Base-by-base conservation (phyloP, 805 yeast genomes). In the Scheffersomyces lignosus region DNA sequence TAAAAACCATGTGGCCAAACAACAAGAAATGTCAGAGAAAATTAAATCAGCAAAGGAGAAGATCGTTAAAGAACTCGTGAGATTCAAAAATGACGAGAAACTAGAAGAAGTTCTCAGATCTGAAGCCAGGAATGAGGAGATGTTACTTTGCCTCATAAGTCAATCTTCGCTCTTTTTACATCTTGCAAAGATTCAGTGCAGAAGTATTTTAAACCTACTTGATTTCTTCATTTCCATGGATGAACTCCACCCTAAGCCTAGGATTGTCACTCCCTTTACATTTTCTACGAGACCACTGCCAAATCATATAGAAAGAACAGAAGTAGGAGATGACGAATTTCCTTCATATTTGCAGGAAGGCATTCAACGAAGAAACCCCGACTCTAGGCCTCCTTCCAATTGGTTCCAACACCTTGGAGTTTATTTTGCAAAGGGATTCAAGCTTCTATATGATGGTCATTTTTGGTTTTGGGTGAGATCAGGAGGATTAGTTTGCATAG, bases 401-500 rank as follows among this genome's bases (percentile, higher is more conserved):
- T n/a, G 33, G 1, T 40, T 52, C 18, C 64, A 62, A 26, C 10
- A 44, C 3, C 15, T 51, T 28, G 63, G 62, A 2, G 39, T 33
- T 10, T 41, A 45, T 15, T 13, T 55, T 12, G 31, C 47, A 15
- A 44, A 39, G 28, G 7, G 43, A 3, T 58, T 58, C 41, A 42
- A 44, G 3, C 6, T 48, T 2, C 30, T 58, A 3, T 37, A 46
- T 37, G 39, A 51, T 34, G 49, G 48, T 14, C 37, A 45, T 8
- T 38, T 60, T 16, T 60, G 63, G 61, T 62, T 60, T 38, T 60
- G 64, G 60, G 35, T 60, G 4, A 43, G 59, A 23, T 44, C 56
- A 6, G 63, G 56, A 8, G 41, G 48, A 3, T 36, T 60, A 3
- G 48, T 52, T 9, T 45, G 36, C 6, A 34, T 50, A 18, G 48